A percentile compares a stretch with the other conserved stretches of the same genome.
Evolutionary conservation across 2,329 filamentous ascomycete genomes (phyloP).

Genomic region (Colletotrichum sojae): DNA sequence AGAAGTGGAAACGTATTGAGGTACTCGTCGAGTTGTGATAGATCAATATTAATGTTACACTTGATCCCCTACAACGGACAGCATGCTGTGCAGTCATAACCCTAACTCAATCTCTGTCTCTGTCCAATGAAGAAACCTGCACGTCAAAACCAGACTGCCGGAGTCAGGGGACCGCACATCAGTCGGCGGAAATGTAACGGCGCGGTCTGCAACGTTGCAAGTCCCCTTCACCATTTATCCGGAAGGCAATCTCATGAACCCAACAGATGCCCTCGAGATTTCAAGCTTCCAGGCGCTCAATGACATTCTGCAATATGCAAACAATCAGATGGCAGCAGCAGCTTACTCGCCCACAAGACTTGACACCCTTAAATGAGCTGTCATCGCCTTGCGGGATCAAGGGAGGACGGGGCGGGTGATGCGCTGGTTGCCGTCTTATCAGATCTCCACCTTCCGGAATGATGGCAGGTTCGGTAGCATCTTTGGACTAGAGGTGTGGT

Average conservation of each 20-base stretch:
- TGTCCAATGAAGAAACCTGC: too few relatives aligned
- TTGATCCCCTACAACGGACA: too few relatives aligned
- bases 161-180: not conserved
- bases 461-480: not conserved
- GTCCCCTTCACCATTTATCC: not conserved
- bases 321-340: constrained; percentile 33
- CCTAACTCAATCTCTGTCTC: too few relatives aligned
- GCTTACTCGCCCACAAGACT: not conserved
- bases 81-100: too few relatives aligned
- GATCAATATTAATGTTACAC: too few relatives aligned
- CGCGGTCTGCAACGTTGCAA: constrained; percentile 32
- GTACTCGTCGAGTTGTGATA: too few relatives aligned
- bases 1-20: too few relatives aligned
- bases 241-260: constrained; percentile 19
- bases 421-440: constrained; percentile 6
- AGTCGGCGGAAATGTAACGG: constrained; percentile 3
- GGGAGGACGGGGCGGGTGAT: constrained; percentile 15
- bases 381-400: not conserved
- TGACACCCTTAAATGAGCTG: not conserved
- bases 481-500: not conserved
- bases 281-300: not conserved
- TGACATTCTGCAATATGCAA: constrained; percentile 31
- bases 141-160: not conserved
- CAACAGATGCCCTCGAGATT: not conserved
- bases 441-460: constrained; percentile 14